Evolutionary conservation across 345 rosid species (phyloP).

Genomic region (Brassica napus): DNA sequence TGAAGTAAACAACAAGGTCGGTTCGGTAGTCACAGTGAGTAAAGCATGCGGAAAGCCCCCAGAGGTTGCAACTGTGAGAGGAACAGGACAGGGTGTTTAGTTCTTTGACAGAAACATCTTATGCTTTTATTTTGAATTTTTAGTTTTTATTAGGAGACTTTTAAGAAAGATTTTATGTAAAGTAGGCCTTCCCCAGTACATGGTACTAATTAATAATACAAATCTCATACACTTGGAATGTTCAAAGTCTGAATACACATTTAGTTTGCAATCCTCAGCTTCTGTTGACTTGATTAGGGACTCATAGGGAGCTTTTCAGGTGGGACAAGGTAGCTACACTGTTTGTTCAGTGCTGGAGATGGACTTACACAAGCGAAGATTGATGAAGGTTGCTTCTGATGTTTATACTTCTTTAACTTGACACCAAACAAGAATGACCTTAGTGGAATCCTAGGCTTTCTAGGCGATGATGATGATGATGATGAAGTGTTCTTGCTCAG

Average conservation of each 20-base stretch:
- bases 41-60: conserved; percentile 23
- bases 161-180: conserved; percentile 26
- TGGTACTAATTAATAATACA: conserved; percentile 29
- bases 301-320: conserved; percentile 25
- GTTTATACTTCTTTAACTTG: conserved; percentile 64
- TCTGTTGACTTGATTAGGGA: conserved; percentile 14
- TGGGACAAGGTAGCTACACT: conserved; percentile 41
- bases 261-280: conserved; percentile 5
- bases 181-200: conserved; percentile 25
- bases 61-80: conserved; percentile 30
- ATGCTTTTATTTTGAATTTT: conserved; percentile 8
- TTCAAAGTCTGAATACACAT: conserved; percentile 13
- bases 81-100: conserved; percentile 39
- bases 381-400: conserved; percentile 42
- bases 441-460: conserved; percentile 62
- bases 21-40: conserved; percentile 3
- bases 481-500: conserved; percentile 30
- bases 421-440: conserved; percentile 85
- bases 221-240: conserved; percentile 16
- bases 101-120: conserved; percentile 15
- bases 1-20: conserved; percentile 29
- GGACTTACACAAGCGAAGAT: conserved; percentile 63
- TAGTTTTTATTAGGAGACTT: conserved; percentile 16
- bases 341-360: conserved; percentile 50
- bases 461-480: conserved; percentile 30